Base-by-base conservation (phyloP, 2,329 filamentous ascomycete species). In the Hymenoscyphus occultus region DNA sequence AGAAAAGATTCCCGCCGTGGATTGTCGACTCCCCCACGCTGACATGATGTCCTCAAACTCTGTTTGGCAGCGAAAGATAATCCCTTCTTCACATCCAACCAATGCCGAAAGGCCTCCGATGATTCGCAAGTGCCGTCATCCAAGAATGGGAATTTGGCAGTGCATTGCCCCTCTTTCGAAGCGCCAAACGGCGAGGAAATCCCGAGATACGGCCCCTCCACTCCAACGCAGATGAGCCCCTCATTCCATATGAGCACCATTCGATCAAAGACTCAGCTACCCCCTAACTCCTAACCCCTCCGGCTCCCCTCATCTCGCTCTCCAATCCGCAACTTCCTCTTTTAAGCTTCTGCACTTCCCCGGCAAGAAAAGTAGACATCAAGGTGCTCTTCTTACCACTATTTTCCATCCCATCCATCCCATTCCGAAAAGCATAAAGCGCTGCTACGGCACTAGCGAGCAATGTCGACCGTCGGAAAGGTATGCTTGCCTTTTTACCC, bases 401-500 rank as follows among this genome's bases (percentile, higher is more conserved):
- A 56, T n/a, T 13, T 13, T 13, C 19, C 28, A 62, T 40, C 12
- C 14, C 32, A 56, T 39, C 31, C 16, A 61, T 31, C n/a, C 10
- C 22, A 61, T 9, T 1, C 3, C 32, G 9, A 35, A 35, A 35
- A 35, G 35, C 19, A 39, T n/a, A 39, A 56, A 60, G 40, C 39
- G 14, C 56, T 42, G 39, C 14, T 16, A 54, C n/a, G 12, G 19
- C 22, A 51, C 28, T 40, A 39, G 19, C 28, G 28, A 28, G 19
- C 40, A 56, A 63, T 63, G 62, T 59, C 62, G 28, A 63, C 62
- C 10, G 62, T 60, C 14, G 62, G 62, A 22, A 63, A 63, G 56
- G 62, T 63, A 58, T 32, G 61, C 28, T 35, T 32, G 61, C 28
- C 12, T 42, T 32, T 45, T 48, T 51, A 51, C 45, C 39, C n/a